phyloP scores from a whole-genome alignment of 192 early-diverging fungal species.

The Coemansia sp. region DNA sequence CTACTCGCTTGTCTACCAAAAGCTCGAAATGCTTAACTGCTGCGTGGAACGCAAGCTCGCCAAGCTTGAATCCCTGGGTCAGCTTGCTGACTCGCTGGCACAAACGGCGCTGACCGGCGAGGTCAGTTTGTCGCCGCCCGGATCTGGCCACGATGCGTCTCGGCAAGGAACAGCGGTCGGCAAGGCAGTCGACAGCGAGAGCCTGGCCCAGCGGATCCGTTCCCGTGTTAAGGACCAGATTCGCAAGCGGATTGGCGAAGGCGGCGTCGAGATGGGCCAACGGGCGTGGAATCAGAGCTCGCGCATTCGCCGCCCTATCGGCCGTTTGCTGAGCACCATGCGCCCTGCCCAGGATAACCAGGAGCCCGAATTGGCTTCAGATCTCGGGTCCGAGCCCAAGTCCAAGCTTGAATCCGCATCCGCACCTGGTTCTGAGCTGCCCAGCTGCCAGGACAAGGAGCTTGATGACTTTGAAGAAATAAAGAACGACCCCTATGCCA shows the following conservation, averaged over 20 bases:
- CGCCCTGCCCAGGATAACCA: slow-evolving; percentile 3
- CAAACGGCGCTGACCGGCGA: neutral
- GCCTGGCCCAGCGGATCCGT: slow-evolving; percentile 41
- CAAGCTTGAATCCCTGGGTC: neutral
- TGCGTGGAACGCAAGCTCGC: slow-evolving; percentile 59
- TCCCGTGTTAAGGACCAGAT: slow-evolving; percentile 33
- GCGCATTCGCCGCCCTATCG: slow-evolving; percentile 41
- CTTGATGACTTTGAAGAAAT: slow-evolving; percentile 38
- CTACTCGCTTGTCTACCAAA: slow-evolving; percentile 71
- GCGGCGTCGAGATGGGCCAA: slow-evolving; percentile 16
- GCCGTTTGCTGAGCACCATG: slow-evolving; percentile 38
- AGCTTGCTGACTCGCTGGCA: neutral
- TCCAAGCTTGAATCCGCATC: no score
- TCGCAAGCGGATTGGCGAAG: slow-evolving; percentile 23
- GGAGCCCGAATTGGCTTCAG: neutral
- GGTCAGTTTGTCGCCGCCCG: neutral
- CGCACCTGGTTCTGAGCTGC: neutral
- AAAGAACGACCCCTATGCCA: slow-evolving; percentile 22
- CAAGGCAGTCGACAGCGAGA: neutral
- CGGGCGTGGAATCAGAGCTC: slow-evolving; percentile 31
- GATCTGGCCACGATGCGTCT: no score
- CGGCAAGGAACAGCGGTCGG: neutral
- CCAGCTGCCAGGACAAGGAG: slow-evolving; percentile 12
- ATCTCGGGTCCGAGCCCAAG: no score
- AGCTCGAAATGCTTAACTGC: slow-evolving; percentile 80